Evolutionary conservation across 345 rosid species (phyloP), one percentile per base, ranked within the genome.

Genomic region (Eucalyptus brandiana): DNA sequence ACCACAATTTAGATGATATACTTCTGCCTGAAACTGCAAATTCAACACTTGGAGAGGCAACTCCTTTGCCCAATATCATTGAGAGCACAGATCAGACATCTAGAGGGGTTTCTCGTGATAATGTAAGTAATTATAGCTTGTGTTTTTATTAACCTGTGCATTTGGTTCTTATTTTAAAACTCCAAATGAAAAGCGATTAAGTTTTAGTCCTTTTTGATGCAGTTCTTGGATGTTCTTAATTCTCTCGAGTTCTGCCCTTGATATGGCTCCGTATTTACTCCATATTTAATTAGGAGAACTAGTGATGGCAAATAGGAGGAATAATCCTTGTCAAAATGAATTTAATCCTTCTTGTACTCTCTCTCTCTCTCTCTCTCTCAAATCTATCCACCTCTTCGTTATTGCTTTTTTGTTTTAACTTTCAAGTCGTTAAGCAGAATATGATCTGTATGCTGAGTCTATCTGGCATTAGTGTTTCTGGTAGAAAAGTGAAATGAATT

Each of bases 1-100:
- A 91, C 28, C 45, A 51, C 90, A 88, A 87, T 60, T 86, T 50
- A 87, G 87, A 56, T 90, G 91, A 89, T 88, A 87, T 58, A 24
- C 89, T 90, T 89, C n/a, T 92, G 89, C 94, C 95, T 86, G 95
- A 87, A 28, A 89, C 90, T 88, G 87, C 90, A 44, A 92, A 91
- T 91, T 91, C 92, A 89, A 89, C 86, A 87, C 95, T 86, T 40
- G 88, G 40, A 88, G 95, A 91, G 87, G 94, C 85, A 30, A 91
- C 90, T 88, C 89, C 93, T 88, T 88, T 90, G 87, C 89, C 92
- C 19, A 90, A 93, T 89, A 93, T 89, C 89, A 90, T 92, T 80
- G 89, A 92, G 67, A 91, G 80, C 91, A 60, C 87, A 58, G 58
- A 90, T 91, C 89, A 48, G 87, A 91, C 89, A 65, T 87, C 45